A percentile compares a stretch with the other conserved stretches of the same genome.
Evolutionary conservation across 2,329 filamentous ascomycete species (phyloP).

Genomic region (Fusarium domesticum): DNA sequence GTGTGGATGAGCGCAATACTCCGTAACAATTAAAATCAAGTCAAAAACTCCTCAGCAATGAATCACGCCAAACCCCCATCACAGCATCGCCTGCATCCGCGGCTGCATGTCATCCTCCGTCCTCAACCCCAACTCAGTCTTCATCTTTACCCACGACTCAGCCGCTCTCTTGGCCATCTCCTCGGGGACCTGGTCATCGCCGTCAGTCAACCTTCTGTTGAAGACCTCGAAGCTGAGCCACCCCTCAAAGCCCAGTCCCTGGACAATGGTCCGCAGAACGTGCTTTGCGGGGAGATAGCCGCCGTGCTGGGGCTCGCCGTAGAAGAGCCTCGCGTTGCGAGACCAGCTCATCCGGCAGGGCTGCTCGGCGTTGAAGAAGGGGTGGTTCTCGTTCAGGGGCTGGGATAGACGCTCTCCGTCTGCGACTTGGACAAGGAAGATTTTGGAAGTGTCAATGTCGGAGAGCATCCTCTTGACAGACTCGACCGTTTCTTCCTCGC

Average conservation of each 20-base stretch:
- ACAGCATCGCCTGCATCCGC: constrained; percentile 36
- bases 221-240: constrained; percentile 74
- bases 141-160: constrained; percentile 50
- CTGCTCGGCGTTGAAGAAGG: constrained; percentile 35
- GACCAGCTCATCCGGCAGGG: constrained; percentile 70
- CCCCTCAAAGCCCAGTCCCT: constrained; percentile 62
- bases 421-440: constrained; percentile 75
- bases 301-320: constrained; percentile 54
- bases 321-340: constrained; percentile 63
- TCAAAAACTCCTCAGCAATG: neutral
- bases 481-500: constrained; percentile 51
- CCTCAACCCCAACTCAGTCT: constrained; percentile 35
- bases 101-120: constrained; percentile 24
- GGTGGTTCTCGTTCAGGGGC: constrained; percentile 54
- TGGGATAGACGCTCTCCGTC: constrained; percentile 63
- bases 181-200: constrained; percentile 61
- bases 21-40: neutral
- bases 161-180: constrained; percentile 55
- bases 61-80: neutral
- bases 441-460: constrained; percentile 57
- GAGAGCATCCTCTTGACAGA: constrained; percentile 55
- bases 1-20: too few relatives aligned
- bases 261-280: constrained; percentile 59
- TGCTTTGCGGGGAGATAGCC: constrained; percentile 66
- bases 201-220: constrained; percentile 33